Evolutionary conservation across 2,329 filamentous ascomycete species (phyloP).

Genomic region (Parasarocladium wereldwijsianum): DNA sequence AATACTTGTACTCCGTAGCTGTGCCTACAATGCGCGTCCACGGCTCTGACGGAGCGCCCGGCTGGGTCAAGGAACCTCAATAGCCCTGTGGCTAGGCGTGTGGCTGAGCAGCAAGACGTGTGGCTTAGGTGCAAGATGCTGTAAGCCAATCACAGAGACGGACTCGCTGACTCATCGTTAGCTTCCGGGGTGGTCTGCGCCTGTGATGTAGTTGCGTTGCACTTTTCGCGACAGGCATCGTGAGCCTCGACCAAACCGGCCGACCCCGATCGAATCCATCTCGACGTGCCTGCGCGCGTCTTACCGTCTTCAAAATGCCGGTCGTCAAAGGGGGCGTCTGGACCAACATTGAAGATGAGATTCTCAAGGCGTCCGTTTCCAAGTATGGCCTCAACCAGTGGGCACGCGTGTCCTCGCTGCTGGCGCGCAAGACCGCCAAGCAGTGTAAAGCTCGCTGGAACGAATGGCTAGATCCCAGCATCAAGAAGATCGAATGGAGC

Average conservation of each 20-base stretch:
- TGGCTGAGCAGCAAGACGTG: no score
- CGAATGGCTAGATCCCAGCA: slow-evolving; percentile 95
- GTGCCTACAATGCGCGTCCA: no score
- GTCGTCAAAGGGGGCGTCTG: slow-evolving; percentile 63
- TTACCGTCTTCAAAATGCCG: slow-evolving; percentile 35
- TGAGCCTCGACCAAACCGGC: background rate
- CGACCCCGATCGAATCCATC: background rate
- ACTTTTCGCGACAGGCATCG: background rate
- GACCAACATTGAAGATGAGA: slow-evolving; percentile 81
- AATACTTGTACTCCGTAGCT: no score
- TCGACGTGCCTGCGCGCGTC: background rate
- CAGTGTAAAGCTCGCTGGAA: slow-evolving; percentile 98
- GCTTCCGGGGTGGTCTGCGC: background rate
- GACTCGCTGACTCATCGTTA: background rate
- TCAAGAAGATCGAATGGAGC: slow-evolving; percentile 98
- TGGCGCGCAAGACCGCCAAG: slow-evolving; percentile 94
- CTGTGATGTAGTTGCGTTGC: slow-evolving; percentile 4
- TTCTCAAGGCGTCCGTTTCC: slow-evolving; percentile 87
- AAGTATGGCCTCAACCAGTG: slow-evolving; percentile 96
- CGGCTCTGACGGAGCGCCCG: no score
- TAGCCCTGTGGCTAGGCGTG: no score
- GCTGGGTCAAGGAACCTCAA: no score
- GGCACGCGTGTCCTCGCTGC: slow-evolving; percentile 92
- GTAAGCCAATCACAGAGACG: background rate
- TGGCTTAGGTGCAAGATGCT: no score